phyloP scores from a whole-genome alignment of 116 monocot genomes.

The Phalaenopsis hybrid region DNA sequence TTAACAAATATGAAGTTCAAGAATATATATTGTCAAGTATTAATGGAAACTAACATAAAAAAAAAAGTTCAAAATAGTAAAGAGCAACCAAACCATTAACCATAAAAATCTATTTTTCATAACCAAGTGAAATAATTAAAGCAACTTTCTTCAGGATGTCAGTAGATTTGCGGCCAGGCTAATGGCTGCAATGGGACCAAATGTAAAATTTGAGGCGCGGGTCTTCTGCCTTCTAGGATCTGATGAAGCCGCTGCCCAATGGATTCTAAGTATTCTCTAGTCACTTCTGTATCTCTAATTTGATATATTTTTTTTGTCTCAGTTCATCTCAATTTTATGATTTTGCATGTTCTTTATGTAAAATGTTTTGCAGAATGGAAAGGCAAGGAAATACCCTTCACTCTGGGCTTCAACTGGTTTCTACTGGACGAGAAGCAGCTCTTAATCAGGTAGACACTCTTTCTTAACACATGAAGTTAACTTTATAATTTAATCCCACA shows the following conservation, averaged over 20 bases:
- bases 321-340: background rate
- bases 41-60: no score
- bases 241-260: background rate
- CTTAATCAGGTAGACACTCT: background rate
- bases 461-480: no score
- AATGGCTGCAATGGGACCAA: conserved; percentile 4
- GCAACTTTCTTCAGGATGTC: background rate
- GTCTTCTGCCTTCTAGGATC: background rate
- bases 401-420: background rate
- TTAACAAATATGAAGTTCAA: no score
- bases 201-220: background rate
- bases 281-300: background rate
- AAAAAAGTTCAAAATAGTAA: no score
- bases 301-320: background rate
- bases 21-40: no score
- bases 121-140: no score
- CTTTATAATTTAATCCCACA: no score
- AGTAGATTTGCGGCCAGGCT: conserved; percentile 1
- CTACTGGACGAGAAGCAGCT: background rate
- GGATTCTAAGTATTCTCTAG: background rate
- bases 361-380: conserved; percentile 1
- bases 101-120: no score
- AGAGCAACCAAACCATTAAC: no score
- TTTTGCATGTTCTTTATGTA: background rate
- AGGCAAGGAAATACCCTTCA: background rate